Conservation (phyloP, 257 asterid species). For the Paulownia fortunei region DNA sequence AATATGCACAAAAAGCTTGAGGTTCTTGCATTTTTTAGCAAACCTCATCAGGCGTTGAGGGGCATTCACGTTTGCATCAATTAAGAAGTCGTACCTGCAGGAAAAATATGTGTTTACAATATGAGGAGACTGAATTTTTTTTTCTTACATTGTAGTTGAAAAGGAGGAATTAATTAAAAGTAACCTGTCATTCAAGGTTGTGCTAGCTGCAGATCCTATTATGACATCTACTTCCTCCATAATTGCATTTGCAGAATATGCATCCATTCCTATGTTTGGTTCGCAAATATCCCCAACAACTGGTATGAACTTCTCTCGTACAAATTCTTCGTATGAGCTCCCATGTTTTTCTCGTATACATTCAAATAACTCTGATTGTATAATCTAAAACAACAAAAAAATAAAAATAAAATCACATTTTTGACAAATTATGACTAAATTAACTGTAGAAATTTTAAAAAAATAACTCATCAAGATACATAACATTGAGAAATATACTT, state of each 20-base stretch:
- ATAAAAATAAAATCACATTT: neutral
- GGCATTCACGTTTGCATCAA: slow-evolving; percentile 45
- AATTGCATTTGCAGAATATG: slow-evolving; percentile 23
- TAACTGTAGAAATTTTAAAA: neutral
- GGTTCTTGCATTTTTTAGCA: slow-evolving; percentile 54
- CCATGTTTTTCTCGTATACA: slow-evolving; percentile 45
- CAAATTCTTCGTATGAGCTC: slow-evolving; percentile 36
- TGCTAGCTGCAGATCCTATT: slow-evolving; percentile 55
- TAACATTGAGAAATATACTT: slow-evolving; percentile 28
- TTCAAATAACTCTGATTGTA: slow-evolving; percentile 46
- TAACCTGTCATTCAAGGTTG: slow-evolving; percentile 55
- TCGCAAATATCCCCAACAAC: slow-evolving; percentile 52
- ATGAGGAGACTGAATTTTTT: too few relatives aligned
- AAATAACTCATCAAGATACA: neutral
- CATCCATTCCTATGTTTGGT: slow-evolving; percentile 56
- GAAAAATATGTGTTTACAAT: too few relatives aligned
- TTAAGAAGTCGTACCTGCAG: slow-evolving; percentile 43
- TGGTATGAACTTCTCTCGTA: slow-evolving; percentile 44
- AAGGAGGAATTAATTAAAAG: too few relatives aligned
- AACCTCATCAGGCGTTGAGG: slow-evolving; percentile 47
- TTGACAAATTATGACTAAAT: neutral
- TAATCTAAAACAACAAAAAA: slow-evolving; percentile 27
- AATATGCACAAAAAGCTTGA: slow-evolving; percentile 43
- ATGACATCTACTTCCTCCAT: slow-evolving; percentile 50
- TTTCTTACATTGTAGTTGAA: too few relatives aligned